Conservation (phyloP, 2,329 filamentous ascomycete species). For the Camptophora hylomeconis region DNA sequence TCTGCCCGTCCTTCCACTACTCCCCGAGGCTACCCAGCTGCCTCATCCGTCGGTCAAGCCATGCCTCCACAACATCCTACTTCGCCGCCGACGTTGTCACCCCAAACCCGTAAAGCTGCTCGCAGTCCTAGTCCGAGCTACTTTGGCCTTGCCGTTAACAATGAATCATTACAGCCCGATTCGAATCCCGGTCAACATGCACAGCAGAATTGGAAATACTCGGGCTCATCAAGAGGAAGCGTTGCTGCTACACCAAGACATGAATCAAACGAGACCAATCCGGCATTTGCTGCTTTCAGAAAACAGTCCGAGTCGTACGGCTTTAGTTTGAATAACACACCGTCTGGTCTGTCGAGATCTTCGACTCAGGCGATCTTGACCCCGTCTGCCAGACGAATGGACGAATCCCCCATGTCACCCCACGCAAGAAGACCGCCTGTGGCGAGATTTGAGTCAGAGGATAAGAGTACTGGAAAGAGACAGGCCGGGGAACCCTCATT, state of each 20-base stretch:
- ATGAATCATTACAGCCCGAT: slow-evolving; percentile 47
- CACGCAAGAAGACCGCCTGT: background rate
- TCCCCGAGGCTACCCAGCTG: slow-evolving; percentile 40
- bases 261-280: slow-evolving; percentile 60
- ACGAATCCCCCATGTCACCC: slow-evolving; percentile 1
- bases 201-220: slow-evolving; percentile 62
- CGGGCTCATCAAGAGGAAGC: slow-evolving; percentile 58
- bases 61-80: slow-evolving; percentile 37
- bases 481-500: no score
- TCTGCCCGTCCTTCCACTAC: slow-evolving; percentile 27
- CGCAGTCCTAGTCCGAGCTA: slow-evolving; percentile 61
- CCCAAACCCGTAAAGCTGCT: slow-evolving; percentile 21
- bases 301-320: slow-evolving; percentile 50
- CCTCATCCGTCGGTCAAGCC: slow-evolving; percentile 43
- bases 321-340: slow-evolving; percentile 4
- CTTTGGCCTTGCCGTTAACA: slow-evolving; percentile 62
- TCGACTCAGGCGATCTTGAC: background rate
- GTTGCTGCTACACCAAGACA: slow-evolving; percentile 55
- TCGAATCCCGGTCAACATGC: slow-evolving; percentile 46
- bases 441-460: background rate
- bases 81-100: slow-evolving; percentile 30
- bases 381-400: background rate
- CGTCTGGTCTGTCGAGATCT: no score
- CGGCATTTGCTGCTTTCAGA: slow-evolving; percentile 70
- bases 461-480: no score